Percentiles rank a stretch among this genome's conserved stretches.
Evolutionary conservation across 1,284 basidiomycete genomes (phyloP).

Genomic region (Butyriboletus appendiculatus): DNA sequence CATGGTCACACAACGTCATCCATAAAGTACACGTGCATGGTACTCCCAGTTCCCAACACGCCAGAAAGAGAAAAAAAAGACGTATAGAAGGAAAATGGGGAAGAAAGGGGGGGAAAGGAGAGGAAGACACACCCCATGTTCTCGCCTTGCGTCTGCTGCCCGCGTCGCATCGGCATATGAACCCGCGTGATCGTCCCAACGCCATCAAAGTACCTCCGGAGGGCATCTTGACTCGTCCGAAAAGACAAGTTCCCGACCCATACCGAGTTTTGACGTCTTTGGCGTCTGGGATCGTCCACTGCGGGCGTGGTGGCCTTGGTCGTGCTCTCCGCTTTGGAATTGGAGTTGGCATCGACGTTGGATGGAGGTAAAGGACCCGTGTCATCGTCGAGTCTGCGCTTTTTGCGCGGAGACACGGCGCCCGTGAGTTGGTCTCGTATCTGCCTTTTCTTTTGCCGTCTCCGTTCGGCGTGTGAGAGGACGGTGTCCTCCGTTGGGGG

Average conservation of each 20-base stretch:
- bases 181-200: conserved; percentile 73
- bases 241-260: conserved; percentile 97
- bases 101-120: too few species aligned
- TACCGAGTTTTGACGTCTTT: conserved; percentile 75
- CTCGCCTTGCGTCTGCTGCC: conserved; percentile 50
- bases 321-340: not conserved
- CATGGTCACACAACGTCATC: conserved; percentile 5
- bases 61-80: not conserved
- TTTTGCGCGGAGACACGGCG: conserved; percentile 37
- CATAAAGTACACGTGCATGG: not conserved
- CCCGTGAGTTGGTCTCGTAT: conserved; percentile 13
- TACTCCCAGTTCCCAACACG: not conserved
- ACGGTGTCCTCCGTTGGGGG: conserved; percentile 34
- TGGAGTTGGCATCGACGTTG: not conserved
- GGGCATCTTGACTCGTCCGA: conserved; percentile 77
- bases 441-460: conserved; percentile 60
- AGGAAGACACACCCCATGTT: conserved; percentile 58
- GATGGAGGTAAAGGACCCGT: conserved; percentile 22
- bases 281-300: conserved; percentile 14
- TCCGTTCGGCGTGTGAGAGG: conserved; percentile 72
- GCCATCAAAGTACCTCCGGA: conserved; percentile 73
- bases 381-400: conserved; percentile 48
- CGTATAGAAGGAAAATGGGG: not conserved
- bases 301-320: not conserved
- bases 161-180: conserved; percentile 69